Conservation (phyloP, 1,139 yeast species). For the Kurtzmaniella quercitrusa region DNA sequence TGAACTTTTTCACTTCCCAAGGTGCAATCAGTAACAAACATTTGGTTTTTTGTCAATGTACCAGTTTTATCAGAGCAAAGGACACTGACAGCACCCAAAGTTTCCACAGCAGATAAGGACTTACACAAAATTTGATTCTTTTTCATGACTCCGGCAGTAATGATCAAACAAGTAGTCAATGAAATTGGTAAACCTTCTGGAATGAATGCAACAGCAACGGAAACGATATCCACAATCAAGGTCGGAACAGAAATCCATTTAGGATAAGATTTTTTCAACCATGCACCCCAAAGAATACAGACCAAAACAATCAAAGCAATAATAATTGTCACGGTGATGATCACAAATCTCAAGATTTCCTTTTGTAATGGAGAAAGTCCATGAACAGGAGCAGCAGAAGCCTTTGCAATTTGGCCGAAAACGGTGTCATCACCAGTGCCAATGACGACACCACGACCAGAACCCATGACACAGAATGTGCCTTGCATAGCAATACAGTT, state of each 20-base stretch:
- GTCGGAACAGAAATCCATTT: constrained; percentile 30
- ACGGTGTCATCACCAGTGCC: constrained; percentile 29
- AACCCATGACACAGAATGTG: constrained; percentile 31
- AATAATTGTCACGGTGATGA: constrained; percentile 18
- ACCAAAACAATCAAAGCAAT: constrained; percentile 20
- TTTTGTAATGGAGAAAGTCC: constrained; percentile 29
- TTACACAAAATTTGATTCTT: constrained; percentile 26
- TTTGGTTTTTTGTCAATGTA: constrained; percentile 30
- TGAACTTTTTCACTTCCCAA: constrained; percentile 16
- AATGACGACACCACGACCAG: constrained; percentile 29
- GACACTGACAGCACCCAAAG: constrained; percentile 32
- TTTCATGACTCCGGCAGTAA: constrained; percentile 28
- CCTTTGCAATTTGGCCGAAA: constrained; percentile 30
- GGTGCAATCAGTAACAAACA: constrained; percentile 24
- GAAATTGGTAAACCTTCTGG: constrained; percentile 37
- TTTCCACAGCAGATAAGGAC: constrained; percentile 27
- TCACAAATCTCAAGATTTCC: constrained; percentile 27
- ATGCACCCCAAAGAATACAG: constrained; percentile 44
- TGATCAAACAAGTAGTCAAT: constrained; percentile 29
- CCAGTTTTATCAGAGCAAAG: constrained; percentile 36
- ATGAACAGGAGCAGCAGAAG: constrained; percentile 25
- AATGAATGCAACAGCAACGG: constrained; percentile 30
- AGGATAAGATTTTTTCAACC: constrained; percentile 26
- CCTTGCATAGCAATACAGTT: constrained; percentile 43
- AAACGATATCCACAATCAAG: constrained; percentile 29